Evolutionary conservation across 148 eudicot genomes (phyloP).

Genomic region (Heliosperma pusillum): DNA sequence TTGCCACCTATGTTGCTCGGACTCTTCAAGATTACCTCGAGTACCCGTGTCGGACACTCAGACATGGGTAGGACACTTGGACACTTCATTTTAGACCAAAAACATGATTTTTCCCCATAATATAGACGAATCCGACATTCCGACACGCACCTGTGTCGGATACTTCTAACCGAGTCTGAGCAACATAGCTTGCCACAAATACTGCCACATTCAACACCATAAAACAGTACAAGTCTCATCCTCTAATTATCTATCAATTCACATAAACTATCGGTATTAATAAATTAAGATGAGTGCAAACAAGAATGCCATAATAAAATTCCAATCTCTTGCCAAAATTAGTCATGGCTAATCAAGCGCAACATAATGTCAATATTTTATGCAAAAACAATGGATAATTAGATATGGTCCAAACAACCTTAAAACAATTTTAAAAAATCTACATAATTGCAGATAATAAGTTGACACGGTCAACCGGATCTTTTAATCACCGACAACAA

Average conservation of each 20-base stretch:
- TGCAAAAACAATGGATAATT: background rate
- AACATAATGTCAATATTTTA: background rate
- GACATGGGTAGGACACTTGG: too few relatives aligned
- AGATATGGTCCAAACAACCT: background rate
- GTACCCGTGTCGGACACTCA: too few relatives aligned
- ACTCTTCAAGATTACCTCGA: too few relatives aligned
- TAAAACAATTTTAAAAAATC: background rate
- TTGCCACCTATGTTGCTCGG: too few relatives aligned
- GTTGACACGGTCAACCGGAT: conserved; percentile 5
- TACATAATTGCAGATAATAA: background rate
- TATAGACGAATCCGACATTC: too few relatives aligned
- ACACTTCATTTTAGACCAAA: too few relatives aligned
- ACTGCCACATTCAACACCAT: background rate
- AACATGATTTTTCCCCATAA: too few relatives aligned
- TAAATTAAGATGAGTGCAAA: background rate
- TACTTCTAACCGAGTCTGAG: too few relatives aligned
- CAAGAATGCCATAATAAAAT: background rate
- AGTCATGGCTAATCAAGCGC: background rate
- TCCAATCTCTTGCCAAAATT: background rate
- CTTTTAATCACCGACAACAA: background rate
- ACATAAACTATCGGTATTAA: background rate
- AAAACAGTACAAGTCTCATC: background rate
- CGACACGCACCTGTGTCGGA: too few relatives aligned
- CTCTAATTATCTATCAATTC: background rate
- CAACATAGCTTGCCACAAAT: too few relatives aligned